phyloP scores from a whole-genome alignment of 805 yeast genomes.

The Kodamaea sagamina region DNA sequence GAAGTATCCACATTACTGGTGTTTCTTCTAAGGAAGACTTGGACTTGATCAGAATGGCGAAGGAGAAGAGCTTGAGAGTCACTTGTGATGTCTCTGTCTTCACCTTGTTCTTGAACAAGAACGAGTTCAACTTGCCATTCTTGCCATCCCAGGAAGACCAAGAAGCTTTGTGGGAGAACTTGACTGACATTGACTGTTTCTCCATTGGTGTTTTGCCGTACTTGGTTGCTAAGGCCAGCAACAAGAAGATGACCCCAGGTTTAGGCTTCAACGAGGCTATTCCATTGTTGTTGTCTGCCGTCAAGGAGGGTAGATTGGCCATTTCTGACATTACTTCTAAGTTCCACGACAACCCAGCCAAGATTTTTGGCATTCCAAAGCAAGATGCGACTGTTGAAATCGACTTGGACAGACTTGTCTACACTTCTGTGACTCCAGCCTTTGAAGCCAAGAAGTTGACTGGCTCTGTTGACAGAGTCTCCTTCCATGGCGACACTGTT shows the following conservation, averaged over 20 bases:
- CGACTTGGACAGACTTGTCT: conserved; percentile 69
- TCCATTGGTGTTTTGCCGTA: conserved; percentile 82
- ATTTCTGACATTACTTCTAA: conserved; percentile 69
- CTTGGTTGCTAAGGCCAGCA: conserved; percentile 64
- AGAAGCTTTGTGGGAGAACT: conserved; percentile 74
- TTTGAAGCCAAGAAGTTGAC: conserved; percentile 54
- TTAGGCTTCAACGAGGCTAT: conserved; percentile 77
- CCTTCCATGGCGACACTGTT: conserved; percentile 73
- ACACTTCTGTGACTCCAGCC: conserved; percentile 30
- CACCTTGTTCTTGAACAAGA: conserved; percentile 73
- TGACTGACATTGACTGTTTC: conserved; percentile 78
- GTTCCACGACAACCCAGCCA: conserved; percentile 79
- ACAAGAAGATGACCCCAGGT: conserved; percentile 64
- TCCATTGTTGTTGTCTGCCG: conserved; percentile 81
- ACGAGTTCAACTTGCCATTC: conserved; percentile 67
- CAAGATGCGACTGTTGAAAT: conserved; percentile 80
- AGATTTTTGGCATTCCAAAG: conserved; percentile 79
- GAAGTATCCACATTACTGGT: conserved; percentile 86
- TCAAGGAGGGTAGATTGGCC: conserved; percentile 69
- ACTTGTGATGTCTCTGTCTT: conserved; percentile 88
- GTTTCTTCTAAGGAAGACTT: conserved; percentile 81
- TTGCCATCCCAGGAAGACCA: conserved; percentile 84
- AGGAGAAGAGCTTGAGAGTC: conserved; percentile 75
- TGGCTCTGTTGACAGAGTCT: conserved; percentile 90
- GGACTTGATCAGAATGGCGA: conserved; percentile 80